Evolutionary conservation across 2,329 filamentous ascomycete species (phyloP).

Genomic region (Aspergillus eucalypticola): DNA sequence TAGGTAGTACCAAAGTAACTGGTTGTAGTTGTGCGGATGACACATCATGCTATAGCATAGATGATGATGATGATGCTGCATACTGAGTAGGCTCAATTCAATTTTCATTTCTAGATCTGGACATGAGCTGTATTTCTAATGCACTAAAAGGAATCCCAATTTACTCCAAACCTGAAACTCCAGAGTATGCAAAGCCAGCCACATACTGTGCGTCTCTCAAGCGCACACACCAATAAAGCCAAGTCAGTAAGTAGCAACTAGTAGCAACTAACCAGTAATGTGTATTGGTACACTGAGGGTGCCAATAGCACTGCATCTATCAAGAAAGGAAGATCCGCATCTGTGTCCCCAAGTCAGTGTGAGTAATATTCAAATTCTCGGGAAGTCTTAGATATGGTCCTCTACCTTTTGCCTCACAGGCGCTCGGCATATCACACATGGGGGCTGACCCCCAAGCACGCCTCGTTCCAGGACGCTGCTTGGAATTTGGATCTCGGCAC

Average conservation of each 20-base stretch:
- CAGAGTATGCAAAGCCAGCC: not conserved
- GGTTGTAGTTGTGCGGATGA: no score
- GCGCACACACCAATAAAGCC: not conserved
- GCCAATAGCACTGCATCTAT: not conserved
- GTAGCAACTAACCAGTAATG: not conserved
- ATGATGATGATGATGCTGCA: no score
- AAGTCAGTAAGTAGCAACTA: not conserved
- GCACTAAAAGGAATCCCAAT: not conserved
- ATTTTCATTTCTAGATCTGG: not conserved
- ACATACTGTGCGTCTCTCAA: no score
- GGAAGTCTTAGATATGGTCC: not conserved
- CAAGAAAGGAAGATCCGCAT: constrained; percentile 11
- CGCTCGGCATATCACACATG: constrained; percentile 33
- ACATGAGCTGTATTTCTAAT: not conserved
- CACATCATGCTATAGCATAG: no score
- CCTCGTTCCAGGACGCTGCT: constrained; percentile 34
- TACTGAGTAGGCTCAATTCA: no score
- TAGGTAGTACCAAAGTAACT: no score
- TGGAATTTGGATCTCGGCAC: constrained; percentile 53
- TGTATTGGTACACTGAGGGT: not conserved
- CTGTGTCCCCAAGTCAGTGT: constrained; percentile 4
- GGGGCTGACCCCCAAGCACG: constrained; percentile 10
- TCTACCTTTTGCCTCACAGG: constrained; percentile 31
- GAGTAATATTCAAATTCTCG: not conserved
- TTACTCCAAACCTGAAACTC: not conserved